These are phyloP conservation scores for Scopulariopsis brevicaulis DNA, from an alignment of 2,329 filamentous ascomycete species.

Conservation along the genomic window DNA sequence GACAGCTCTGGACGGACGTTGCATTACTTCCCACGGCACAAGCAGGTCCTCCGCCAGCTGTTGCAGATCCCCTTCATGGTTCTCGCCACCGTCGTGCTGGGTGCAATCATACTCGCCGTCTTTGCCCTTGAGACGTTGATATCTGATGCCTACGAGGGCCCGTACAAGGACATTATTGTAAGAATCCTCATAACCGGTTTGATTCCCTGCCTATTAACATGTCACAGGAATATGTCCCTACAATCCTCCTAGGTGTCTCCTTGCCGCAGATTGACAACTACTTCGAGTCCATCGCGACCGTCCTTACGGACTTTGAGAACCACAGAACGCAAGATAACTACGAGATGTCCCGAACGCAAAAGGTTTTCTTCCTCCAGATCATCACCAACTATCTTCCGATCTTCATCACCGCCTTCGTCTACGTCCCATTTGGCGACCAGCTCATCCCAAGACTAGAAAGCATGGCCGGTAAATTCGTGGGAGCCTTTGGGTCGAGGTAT, in stretches of 20 bases:
- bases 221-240: constrained; percentile 57
- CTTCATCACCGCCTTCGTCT: constrained; percentile 67
- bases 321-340: constrained; percentile 60
- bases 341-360: constrained; percentile 59
- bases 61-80: constrained; percentile 59
- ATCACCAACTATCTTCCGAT: constrained; percentile 71
- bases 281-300: constrained; percentile 50
- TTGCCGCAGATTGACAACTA: constrained; percentile 54
- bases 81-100: constrained; percentile 45
- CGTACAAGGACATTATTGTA: constrained; percentile 54
- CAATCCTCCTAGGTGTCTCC: constrained; percentile 54
- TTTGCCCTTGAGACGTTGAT: constrained; percentile 69
- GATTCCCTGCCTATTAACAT: background rate
- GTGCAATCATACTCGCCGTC: constrained; percentile 54
- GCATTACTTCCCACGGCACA: constrained; percentile 51
- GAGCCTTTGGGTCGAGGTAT: constrained; percentile 35
- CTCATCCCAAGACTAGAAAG: constrained; percentile 58
- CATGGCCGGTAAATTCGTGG: constrained; percentile 38
- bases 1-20: constrained; percentile 54
- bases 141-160: constrained; percentile 61
- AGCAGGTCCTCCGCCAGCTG: constrained; percentile 53
- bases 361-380: constrained; percentile 69
- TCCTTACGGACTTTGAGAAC: constrained; percentile 61
- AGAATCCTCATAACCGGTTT: constrained; percentile 10
- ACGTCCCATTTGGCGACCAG: constrained; percentile 60